A percentile compares a stretch with the other conserved stretches of the same genome.
phyloP scores from a whole-genome alignment of 2,329 filamentous ascomycete species.

The Tolypocladium ovalisporum region DNA sequence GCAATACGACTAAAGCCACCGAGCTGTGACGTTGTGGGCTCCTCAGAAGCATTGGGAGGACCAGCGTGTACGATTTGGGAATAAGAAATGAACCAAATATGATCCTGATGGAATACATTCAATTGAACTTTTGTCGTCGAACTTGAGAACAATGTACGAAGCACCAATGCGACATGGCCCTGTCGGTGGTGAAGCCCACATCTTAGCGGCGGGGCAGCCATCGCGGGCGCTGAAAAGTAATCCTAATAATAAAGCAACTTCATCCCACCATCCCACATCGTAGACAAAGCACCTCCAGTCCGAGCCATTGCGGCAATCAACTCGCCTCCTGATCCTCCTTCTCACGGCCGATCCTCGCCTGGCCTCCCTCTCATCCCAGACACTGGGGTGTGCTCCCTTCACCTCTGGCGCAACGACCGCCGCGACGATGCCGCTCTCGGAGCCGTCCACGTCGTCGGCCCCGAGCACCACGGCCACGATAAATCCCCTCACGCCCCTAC shows the following conservation, averaged over 20 bases:
- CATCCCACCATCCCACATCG: neutral
- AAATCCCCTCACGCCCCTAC: conserved; percentile 36
- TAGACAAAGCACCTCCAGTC: too few relatives aligned
- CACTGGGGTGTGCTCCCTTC: neutral
- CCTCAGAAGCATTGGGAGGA: too few relatives aligned
- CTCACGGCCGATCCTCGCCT: neutral
- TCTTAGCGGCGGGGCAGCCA: neutral
- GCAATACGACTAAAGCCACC: too few relatives aligned
- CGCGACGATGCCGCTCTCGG: neutral
- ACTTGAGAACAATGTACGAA: neutral
- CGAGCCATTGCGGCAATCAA: neutral
- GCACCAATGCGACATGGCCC: neutral
- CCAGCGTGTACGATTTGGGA: too few relatives aligned
- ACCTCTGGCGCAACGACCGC: neutral
- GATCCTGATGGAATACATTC: too few relatives aligned
- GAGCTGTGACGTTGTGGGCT: too few relatives aligned
- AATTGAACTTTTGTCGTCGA: too few relatives aligned
- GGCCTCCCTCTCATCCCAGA: neutral
- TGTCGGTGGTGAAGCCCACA: neutral
- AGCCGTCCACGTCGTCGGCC: neutral
- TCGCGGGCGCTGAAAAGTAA: neutral
- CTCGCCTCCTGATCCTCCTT: too few relatives aligned
- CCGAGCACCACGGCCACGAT: conserved; percentile 16
- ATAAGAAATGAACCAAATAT: too few relatives aligned
- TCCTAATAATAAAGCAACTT: neutral